These are phyloP conservation scores for Coemansia sp. DNA, from an alignment of 192 early-diverging fungal species.

Conservation along the genomic window DNA sequence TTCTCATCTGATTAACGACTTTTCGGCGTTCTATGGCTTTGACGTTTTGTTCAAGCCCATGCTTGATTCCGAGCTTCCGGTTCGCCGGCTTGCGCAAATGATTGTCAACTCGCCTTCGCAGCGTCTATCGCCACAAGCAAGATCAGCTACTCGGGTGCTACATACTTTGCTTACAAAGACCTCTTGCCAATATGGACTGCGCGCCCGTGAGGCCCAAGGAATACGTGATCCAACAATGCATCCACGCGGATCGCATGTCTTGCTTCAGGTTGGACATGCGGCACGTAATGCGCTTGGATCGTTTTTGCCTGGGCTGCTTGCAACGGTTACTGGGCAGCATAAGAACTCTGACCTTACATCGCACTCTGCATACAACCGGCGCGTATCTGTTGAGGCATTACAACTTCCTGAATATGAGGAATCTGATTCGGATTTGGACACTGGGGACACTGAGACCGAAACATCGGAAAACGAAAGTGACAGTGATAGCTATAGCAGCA, in stretches of 20 bases:
- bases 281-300: conserved; percentile 45
- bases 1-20: conserved; percentile 51
- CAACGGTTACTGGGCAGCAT: conserved; percentile 48
- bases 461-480: conserved; percentile 20
- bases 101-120: conserved; percentile 51
- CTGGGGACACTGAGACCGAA: conserved; percentile 34
- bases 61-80: conserved; percentile 42
- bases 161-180: conserved; percentile 47
- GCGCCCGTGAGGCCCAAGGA: conserved; percentile 49
- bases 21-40: conserved; percentile 48
- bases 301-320: conserved; percentile 50
- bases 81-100: conserved; percentile 49
- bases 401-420: conserved; percentile 52
- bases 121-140: conserved; percentile 45
- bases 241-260: conserved; percentile 49
- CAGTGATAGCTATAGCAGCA: conserved; percentile 7
- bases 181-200: conserved; percentile 50
- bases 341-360: conserved; percentile 50
- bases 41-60: conserved; percentile 54
- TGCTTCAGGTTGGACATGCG: conserved; percentile 48
- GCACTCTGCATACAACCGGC: conserved; percentile 43
- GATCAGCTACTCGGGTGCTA: conserved; percentile 37
- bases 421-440: conserved; percentile 37
- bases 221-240: conserved; percentile 41
- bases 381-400: conserved; percentile 40